Evolutionary conservation across 2,329 filamentous ascomycete species (phyloP).

Genomic region (Hypoxylon sp.): DNA sequence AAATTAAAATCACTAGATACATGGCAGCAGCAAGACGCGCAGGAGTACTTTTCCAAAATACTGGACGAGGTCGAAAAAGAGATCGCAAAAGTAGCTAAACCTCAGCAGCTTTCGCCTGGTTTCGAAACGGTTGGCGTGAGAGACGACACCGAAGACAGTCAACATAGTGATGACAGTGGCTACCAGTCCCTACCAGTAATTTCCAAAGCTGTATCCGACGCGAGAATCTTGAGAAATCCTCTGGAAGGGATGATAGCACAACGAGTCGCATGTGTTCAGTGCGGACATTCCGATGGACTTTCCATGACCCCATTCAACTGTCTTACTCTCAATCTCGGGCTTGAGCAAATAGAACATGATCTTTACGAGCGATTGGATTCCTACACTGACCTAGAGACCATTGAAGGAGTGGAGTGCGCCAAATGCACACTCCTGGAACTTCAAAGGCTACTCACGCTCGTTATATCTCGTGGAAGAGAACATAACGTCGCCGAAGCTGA

Average conservation of each 20-base stretch:
- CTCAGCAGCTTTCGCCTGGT: conserved; percentile 55
- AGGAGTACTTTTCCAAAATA: conserved; percentile 95
- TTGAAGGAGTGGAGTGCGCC: conserved; percentile 90
- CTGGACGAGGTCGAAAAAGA: conserved; percentile 88
- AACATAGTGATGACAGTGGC: conserved; percentile 70
- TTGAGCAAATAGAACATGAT: conserved; percentile 73
- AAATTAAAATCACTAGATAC: conserved; percentile 93
- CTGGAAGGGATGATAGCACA: conserved; percentile 91
- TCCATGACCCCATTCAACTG: conserved; percentile 96
- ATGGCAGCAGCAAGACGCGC: conserved; percentile 96
- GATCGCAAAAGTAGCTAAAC: conserved; percentile 66
- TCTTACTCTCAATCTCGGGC: conserved; percentile 85
- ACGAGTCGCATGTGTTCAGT: conserved; percentile 87
- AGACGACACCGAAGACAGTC: conserved; percentile 62
- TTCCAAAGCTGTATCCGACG: conserved; percentile 57
- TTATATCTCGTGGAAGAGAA: conserved; percentile 61
- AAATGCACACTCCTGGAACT: conserved; percentile 85
- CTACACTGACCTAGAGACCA: conserved; percentile 86
- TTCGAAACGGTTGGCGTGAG: conserved; percentile 58
- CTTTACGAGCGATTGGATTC: conserved; percentile 85
- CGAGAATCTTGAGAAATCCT: conserved; percentile 74
- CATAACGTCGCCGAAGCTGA: conserved; percentile 61
- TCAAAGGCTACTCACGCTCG: conserved; percentile 62
- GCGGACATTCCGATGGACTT: conserved; percentile 88
- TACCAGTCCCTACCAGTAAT: conserved; percentile 64